Conservation (phyloP, 768 basidiomycete genomes). For the Lactarius evosmus region DNA sequence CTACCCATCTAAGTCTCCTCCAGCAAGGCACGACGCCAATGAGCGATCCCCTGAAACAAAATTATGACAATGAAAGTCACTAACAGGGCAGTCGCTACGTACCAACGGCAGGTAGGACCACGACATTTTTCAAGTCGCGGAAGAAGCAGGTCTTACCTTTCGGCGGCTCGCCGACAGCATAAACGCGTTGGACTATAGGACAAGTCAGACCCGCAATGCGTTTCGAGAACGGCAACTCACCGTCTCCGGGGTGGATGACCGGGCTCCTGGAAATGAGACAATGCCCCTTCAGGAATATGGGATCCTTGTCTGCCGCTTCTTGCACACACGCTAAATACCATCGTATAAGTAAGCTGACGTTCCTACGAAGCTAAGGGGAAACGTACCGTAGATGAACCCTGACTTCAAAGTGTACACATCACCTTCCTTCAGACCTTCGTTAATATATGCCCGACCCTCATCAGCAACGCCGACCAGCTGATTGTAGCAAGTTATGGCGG, state of each 20-base stretch:
- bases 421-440: constrained; percentile 51
- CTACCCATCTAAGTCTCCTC: constrained; percentile 73
- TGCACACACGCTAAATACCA: constrained; percentile 18
- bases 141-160: constrained; percentile 22
- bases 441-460: too few relatives aligned
- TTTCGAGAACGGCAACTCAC: constrained; percentile 13
- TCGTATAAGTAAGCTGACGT: background rate
- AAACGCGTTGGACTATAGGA: constrained; percentile 29
- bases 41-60: constrained; percentile 50
- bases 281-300: background rate
- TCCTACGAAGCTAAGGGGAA: background rate
- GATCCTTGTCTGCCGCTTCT: background rate
- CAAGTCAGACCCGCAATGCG: too few relatives aligned
- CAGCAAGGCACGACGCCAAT: constrained; percentile 65
- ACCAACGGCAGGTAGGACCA: constrained; percentile 30
- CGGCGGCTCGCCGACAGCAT: constrained; percentile 33
- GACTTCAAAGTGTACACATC: constrained; percentile 8
- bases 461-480: too few relatives aligned
- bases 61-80: background rate
- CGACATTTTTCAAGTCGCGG: too few relatives aligned
- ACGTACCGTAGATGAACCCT: constrained; percentile 15
- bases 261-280: constrained; percentile 33
- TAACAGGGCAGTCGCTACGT: background rate
- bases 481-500: too few relatives aligned
- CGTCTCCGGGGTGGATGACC: constrained; percentile 36